Conservation (phyloP, 768 basidiomycete genomes). For the Crucibulum laeve region DNA sequence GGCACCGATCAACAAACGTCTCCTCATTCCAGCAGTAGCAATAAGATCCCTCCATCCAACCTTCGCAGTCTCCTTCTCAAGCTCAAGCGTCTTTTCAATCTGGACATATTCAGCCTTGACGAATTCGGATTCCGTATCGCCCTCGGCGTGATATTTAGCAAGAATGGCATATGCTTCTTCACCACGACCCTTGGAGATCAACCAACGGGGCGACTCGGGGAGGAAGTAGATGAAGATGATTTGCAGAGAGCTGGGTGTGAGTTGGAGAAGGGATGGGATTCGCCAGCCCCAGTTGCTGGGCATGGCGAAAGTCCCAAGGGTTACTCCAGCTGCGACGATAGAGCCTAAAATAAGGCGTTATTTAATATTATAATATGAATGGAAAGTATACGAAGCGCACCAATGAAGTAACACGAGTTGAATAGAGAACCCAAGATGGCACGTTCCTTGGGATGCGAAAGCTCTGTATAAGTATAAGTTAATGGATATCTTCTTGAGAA, state of each 20-base stretch:
- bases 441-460: slow-evolving; percentile 69
- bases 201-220: slow-evolving; percentile 65
- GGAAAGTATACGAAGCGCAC: too few relatives aligned
- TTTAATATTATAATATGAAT: not conserved
- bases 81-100: slow-evolving; percentile 50
- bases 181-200: slow-evolving; percentile 50
- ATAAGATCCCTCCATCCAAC: slow-evolving; percentile 44
- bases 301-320: slow-evolving; percentile 63
- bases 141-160: slow-evolving; percentile 58
- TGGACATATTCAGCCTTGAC: slow-evolving; percentile 55
- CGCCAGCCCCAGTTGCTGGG: slow-evolving; percentile 60
- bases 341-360: slow-evolving; percentile 30
- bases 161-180: slow-evolving; percentile 45
- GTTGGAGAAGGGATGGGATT: slow-evolving; percentile 61
- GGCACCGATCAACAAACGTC: slow-evolving; percentile 40
- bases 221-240: slow-evolving; percentile 51
- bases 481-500: not conserved
- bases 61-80: slow-evolving; percentile 44
- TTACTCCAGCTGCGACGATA: slow-evolving; percentile 55
- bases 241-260: slow-evolving; percentile 49
- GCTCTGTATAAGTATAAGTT: slow-evolving; percentile 28
- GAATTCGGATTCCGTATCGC: slow-evolving; percentile 47
- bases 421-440: slow-evolving; percentile 59
- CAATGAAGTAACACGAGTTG: slow-evolving; percentile 61
- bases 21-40: slow-evolving; percentile 46